phyloP scores from a whole-genome alignment of 2,329 filamentous ascomycete genomes.

The Calonectria multiphialidica region DNA sequence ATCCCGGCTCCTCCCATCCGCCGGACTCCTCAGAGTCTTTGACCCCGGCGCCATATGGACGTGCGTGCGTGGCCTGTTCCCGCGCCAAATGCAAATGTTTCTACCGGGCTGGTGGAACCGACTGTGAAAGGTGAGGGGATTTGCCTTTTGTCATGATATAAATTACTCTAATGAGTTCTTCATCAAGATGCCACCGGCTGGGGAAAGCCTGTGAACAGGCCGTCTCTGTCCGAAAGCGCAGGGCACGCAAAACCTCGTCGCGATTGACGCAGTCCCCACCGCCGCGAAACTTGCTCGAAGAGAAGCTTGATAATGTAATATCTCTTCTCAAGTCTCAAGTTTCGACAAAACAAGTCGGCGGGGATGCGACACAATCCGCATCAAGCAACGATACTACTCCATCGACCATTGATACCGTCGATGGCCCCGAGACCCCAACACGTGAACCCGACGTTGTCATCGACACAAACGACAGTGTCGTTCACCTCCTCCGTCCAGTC shows the following conservation, averaged over 20 bases:
- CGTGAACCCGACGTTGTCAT: conserved; percentile 26
- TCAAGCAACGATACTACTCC: not conserved
- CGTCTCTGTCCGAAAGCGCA: conserved; percentile 46
- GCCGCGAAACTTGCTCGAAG: conserved; percentile 13
- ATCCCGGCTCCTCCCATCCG: not conserved
- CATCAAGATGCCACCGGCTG: conserved; percentile 51
- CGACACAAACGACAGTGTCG: conserved; percentile 9
- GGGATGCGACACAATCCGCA: not conserved
- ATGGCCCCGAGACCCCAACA: not conserved
- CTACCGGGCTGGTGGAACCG: conserved; percentile 42
- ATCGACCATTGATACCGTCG: not conserved
- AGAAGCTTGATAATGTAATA: conserved; percentile 46
- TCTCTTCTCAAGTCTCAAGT: conserved; percentile 39
- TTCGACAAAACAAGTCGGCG: not conserved
- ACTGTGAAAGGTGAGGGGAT: conserved; percentile 49
- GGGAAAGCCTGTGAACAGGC: conserved; percentile 55
- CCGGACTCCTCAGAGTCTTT: conserved; percentile 1
- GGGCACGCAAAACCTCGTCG: conserved; percentile 19
- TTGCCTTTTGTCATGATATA: no score
- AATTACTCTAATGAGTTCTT: not conserved
- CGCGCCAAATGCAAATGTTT: conserved; percentile 61
- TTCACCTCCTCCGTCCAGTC: conserved; percentile 23
- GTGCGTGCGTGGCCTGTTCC: conserved; percentile 55
- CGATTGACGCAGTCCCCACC: not conserved
- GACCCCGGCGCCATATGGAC: conserved; percentile 53